phyloP scores from a whole-genome alignment of 441 rosid species.

The Euphorbia celastroides region DNA sequence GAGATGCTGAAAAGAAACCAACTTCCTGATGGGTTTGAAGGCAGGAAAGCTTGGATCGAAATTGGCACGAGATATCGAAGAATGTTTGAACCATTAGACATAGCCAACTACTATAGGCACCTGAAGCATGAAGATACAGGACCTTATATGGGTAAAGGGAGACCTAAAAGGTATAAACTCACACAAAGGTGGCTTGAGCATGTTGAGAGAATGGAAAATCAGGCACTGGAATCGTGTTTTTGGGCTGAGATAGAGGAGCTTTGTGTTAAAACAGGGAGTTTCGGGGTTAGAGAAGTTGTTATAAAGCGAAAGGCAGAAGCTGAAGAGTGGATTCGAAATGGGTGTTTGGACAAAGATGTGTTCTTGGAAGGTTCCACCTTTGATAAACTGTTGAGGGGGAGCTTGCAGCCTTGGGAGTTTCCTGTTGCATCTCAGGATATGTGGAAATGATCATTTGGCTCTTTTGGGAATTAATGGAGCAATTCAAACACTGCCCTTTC shows the following conservation, averaged over 20 bases:
- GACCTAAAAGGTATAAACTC: constrained; percentile 66
- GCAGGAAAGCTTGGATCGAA: constrained; percentile 27
- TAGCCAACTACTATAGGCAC: constrained; percentile 72
- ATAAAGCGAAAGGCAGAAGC: constrained; percentile 23
- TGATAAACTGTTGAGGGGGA: constrained; percentile 41
- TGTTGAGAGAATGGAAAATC: constrained; percentile 11
- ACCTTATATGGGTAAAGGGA: constrained; percentile 48
- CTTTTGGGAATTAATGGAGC: not conserved
- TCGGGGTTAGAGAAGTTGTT: constrained; percentile 14
- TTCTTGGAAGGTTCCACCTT: constrained; percentile 48
- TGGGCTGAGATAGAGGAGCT: constrained; percentile 90
- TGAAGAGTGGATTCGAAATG: constrained; percentile 27
- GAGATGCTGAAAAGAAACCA: constrained; percentile 55
- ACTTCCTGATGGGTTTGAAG: constrained; percentile 66
- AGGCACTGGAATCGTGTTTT: constrained; percentile 37
- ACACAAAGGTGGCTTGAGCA: constrained; percentile 67
- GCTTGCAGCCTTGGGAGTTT: constrained; percentile 25
- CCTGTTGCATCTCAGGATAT: constrained; percentile 22
- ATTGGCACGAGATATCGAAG: constrained; percentile 52
- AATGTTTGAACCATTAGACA: constrained; percentile 68
- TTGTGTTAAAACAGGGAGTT: constrained; percentile 7
- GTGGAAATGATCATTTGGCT: not conserved
- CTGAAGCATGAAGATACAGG: constrained; percentile 73
- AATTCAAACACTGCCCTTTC: no score
- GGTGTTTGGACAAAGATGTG: constrained; percentile 33